Conservation (phyloP, 2,329 filamentous ascomycete species). For the Colletotrichum limetticola region DNA sequence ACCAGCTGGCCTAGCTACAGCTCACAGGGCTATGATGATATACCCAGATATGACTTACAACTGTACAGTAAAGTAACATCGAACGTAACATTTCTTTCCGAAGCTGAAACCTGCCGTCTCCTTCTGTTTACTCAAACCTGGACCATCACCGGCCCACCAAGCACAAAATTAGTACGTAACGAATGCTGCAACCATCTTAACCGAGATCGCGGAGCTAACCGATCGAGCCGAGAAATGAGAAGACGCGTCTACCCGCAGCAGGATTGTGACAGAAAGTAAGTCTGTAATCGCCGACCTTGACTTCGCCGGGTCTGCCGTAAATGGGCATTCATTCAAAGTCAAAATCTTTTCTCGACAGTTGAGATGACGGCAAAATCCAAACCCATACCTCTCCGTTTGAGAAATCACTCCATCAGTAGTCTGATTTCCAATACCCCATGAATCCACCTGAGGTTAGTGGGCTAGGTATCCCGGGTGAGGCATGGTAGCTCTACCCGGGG, state of each 20-base stretch:
- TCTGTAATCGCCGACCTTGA: background rate
- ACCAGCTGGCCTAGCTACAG: background rate
- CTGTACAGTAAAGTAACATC: background rate
- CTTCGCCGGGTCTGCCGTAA: background rate
- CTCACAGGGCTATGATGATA: constrained; percentile 8
- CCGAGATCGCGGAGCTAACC: background rate
- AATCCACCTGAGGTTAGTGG: background rate
- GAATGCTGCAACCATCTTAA: background rate
- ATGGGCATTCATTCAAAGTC: background rate
- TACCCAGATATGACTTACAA: background rate
- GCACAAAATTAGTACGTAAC: too few species aligned
- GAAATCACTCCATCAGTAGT: background rate
- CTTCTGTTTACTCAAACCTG: background rate
- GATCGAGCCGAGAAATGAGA: background rate
- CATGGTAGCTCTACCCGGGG: background rate
- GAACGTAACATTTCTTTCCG: background rate
- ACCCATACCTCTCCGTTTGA: background rate
- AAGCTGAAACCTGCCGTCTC: background rate
- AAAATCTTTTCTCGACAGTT: too few species aligned
- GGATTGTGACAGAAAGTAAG: background rate
- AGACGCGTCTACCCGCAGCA: background rate
- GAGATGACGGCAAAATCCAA: background rate
- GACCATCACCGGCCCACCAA: background rate
- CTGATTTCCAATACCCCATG: background rate
- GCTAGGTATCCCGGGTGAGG: too few species aligned